Base-by-base conservation (phyloP, 495 filamentous ascomycete species). In the Xylaria longipes region DNA sequence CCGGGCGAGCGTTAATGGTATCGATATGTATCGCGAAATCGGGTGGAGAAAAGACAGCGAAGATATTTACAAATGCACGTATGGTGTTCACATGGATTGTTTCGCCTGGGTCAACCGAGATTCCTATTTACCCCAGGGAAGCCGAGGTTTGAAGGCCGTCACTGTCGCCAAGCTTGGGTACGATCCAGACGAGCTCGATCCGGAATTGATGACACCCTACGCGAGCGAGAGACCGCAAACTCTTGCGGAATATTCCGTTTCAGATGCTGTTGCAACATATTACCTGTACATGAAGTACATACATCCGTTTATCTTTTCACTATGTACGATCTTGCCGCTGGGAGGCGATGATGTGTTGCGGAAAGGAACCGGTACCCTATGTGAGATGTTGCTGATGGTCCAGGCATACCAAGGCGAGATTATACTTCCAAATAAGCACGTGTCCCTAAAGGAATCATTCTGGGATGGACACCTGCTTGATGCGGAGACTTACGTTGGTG, bases 241-340 rank as follows among this genome's bases (percentile, higher is more conserved):
- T 0, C 82, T 99, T 54, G 94, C 96, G 1, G 96, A 99, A 74
- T 99, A 99, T 82, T 99, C 96, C 0, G 96, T 99, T 56, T 99
- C 96, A 74, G 96, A 99, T 88, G 96, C 96, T 37, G 96, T 99
- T 25, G 96, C 96, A 3, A 99, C 96, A 3, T 99, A 98, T 80
- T 99, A 99, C 77, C 87, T 99, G 54, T 99, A 99, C 84, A 99
- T 98, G 96, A 99, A 99, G 92, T 99, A 99, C 81, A 94, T 99
- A 27, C 96, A 99, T 78, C 96, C 96, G 1, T 99, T 99, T 83
- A 95, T 99, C 80, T 99, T 98, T 86, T 97, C 96, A 0, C 85
- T 99, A 0, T 98, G 96, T 82, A 99, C 94, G 0, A 97, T 99
- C 82, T 87, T 99, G 79, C 96, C 96, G 0, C 85, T 99, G 1